Evolutionary conservation across 768 basidiomycete species (phyloP).

Genomic region (Tulasnella sp.): DNA sequence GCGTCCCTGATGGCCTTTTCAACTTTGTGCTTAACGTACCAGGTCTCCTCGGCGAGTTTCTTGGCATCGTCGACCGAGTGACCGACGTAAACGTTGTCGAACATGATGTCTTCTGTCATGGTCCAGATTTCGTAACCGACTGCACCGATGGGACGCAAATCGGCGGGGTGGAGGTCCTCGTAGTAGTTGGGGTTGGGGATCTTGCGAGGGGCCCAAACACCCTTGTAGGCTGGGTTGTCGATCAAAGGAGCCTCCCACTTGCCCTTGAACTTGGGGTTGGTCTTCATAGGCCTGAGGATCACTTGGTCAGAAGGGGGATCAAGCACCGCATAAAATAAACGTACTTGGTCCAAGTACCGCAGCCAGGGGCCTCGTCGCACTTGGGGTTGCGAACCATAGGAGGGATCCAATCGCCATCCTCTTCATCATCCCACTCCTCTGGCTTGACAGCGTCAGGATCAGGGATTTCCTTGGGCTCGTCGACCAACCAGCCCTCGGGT

Average conservation of each 20-base stretch:
- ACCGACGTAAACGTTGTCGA: constrained; percentile 90
- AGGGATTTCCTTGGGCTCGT: constrained; percentile 70
- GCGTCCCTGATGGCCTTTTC: constrained; percentile 48
- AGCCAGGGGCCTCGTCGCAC: constrained; percentile 84
- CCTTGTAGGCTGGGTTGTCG: constrained; percentile 96
- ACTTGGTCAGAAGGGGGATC: background rate
- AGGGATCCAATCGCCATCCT: constrained; percentile 97
- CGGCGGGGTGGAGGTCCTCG: constrained; percentile 76
- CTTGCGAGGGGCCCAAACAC: constrained; percentile 85
- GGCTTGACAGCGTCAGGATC: constrained; percentile 96
- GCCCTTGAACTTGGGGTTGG: constrained; percentile 95
- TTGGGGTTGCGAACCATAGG: constrained; percentile 85
- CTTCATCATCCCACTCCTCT: constrained; percentile 99
- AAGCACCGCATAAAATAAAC: constrained; percentile 20
- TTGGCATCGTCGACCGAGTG: constrained; percentile 83
- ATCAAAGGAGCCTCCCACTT: constrained; percentile 94
- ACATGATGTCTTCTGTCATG: constrained; percentile 93
- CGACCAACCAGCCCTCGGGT: constrained; percentile 93
- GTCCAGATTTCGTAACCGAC: constrained; percentile 99
- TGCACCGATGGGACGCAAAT: constrained; percentile 86
- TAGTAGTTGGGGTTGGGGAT: constrained; percentile 87
- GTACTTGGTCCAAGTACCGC: constrained; percentile 88
- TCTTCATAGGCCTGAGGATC: constrained; percentile 59
- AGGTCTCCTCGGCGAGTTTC: constrained; percentile 77
- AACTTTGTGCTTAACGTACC: constrained; percentile 76